Base-by-base conservation (phyloP, 2,329 filamentous ascomycete species). In the Fusarium annulatum region DNA sequence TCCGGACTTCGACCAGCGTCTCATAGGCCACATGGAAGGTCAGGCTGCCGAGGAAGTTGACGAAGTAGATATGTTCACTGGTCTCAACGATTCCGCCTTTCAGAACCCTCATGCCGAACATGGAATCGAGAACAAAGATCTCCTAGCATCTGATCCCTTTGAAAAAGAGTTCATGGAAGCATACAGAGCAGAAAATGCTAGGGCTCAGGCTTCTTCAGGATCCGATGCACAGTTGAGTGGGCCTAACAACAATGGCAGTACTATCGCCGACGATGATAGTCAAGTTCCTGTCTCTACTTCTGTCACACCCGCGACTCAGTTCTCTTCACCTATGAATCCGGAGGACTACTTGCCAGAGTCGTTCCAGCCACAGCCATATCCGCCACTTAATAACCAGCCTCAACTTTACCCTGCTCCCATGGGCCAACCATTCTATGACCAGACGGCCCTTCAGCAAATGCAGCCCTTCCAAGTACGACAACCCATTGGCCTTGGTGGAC, bases 1-100 rank as follows among this genome's bases (percentile, higher is more conserved):
- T 6, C 3, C 26, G 0, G 2, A 30, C 4, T n/a, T 55, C 0
- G 23, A 10, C 15, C 51, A 42, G 19, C 7, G 10, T n/a, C 15
- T 55, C 0, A 30, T 30, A 9, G 15, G 12, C 5, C 23, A 9
- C 23, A 30, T 14, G 23, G 14, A 10, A n/a, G 51, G 19, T 1
- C 15, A 21, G 10, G 4, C 6, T 16, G 5, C 19, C 2, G 19
- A 14, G 15, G 12, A 19, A 19, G 30, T 15, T 34, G 23, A 19
- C 15, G 5, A 55, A 28, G 19, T n/a, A 12, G 19, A 38, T 9
- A 28, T 36, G 30, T 3, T 52, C 4, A 36, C 12, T 0, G 7
- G 8, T 15, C n/a, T 14, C n/a, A 15, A 5, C 48, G 10, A 19
- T n/a, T 19, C 10, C 28, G 3, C 14, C 28, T 18, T 9, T 12